Evolutionary conservation across 2,329 filamentous ascomycete species (phyloP).

Genomic region (Penicillium fuscoglaucum): DNA sequence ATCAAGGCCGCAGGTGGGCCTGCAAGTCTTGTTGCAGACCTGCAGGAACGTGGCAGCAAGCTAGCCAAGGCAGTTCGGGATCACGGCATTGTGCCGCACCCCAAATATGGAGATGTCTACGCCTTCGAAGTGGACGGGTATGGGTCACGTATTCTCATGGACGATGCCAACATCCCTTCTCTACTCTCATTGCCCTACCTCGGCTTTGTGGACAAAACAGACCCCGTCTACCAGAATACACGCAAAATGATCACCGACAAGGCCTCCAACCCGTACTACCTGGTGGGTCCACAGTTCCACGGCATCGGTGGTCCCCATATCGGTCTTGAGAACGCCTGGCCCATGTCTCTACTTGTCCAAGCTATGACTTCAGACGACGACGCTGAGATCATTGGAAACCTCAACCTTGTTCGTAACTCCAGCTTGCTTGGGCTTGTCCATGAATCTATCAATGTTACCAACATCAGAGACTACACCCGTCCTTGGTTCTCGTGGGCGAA

Average conservation of each 20-base stretch:
- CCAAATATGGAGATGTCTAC: slow-evolving; percentile 59
- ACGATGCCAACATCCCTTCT: slow-evolving; percentile 66
- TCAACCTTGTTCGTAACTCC: slow-evolving; percentile 73
- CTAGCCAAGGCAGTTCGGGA: slow-evolving; percentile 80
- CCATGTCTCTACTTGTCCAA: slow-evolving; percentile 90
- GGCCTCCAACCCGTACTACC: slow-evolving; percentile 81
- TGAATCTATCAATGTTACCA: slow-evolving; percentile 85
- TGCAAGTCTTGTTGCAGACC: slow-evolving; percentile 48
- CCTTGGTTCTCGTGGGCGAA: slow-evolving; percentile 99
- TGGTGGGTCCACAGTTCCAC: slow-evolving; percentile 72
- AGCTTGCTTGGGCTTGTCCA: slow-evolving; percentile 80
- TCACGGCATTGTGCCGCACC: slow-evolving; percentile 66
- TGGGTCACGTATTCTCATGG: slow-evolving; percentile 62
- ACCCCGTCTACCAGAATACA: slow-evolving; percentile 83
- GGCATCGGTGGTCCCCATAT: slow-evolving; percentile 85
- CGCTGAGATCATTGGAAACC: slow-evolving; percentile 70
- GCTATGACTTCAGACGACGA: slow-evolving; percentile 86
- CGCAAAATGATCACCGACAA: slow-evolving; percentile 76
- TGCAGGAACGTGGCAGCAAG: slow-evolving; percentile 59
- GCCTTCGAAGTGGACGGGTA: slow-evolving; percentile 68
- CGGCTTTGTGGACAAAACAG: slow-evolving; percentile 58
- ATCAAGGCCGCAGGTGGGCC: slow-evolving; percentile 62
- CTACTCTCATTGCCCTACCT: slow-evolving; percentile 61
- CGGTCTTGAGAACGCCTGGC: slow-evolving; percentile 89
- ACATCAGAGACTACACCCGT: slow-evolving; percentile 69